Conservation (phyloP, 2,329 filamentous ascomycete species). For the Incumbomyces delicatus region DNA sequence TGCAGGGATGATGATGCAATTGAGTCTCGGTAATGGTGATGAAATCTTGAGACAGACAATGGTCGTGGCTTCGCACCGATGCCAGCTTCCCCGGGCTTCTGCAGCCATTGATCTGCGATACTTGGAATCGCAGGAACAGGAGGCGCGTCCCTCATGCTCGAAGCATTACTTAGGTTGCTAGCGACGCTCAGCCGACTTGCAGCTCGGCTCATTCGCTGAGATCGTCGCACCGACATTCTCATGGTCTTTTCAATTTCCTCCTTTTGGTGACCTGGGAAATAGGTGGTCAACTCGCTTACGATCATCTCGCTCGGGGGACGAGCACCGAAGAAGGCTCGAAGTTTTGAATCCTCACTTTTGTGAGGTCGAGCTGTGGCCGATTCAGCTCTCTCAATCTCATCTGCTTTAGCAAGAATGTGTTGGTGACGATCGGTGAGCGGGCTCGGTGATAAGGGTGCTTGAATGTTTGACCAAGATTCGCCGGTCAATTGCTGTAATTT, state of each 20-base stretch:
- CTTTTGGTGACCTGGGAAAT: slow-evolving; percentile 89
- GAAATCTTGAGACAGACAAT: slow-evolving; percentile 51
- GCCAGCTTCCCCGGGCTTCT: slow-evolving; percentile 43
- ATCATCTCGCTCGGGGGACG: slow-evolving; percentile 95
- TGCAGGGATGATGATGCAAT: slow-evolving; percentile 81
- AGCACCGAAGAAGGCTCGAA: slow-evolving; percentile 70
- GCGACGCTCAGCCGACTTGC: slow-evolving; percentile 89
- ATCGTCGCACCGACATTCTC: slow-evolving; percentile 81
- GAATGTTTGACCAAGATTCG: slow-evolving; percentile 74
- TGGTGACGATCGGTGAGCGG: slow-evolving; percentile 29
- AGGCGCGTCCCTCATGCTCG: slow-evolving; percentile 83
- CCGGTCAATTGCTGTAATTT: slow-evolving; percentile 87
- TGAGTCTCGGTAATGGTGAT: slow-evolving; percentile 69
- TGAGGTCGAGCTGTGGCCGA: slow-evolving; percentile 17
- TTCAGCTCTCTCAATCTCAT: slow-evolving; percentile 39
- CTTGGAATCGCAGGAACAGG: slow-evolving; percentile 74
- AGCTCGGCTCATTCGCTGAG: slow-evolving; percentile 80
- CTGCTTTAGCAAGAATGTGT: slow-evolving; percentile 28
- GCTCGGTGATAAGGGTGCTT: slow-evolving; percentile 74
- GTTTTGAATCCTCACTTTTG: slow-evolving; percentile 27
- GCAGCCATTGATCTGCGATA: slow-evolving; percentile 67
- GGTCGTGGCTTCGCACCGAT: slow-evolving; percentile 42
- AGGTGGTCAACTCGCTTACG: slow-evolving; percentile 87
- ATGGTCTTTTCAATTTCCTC: slow-evolving; percentile 95
- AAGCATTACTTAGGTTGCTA: slow-evolving; percentile 86